Evolutionary conservation across 2,329 filamentous ascomycete species (phyloP).

Genomic region (Exserohilum rostratum): DNA sequence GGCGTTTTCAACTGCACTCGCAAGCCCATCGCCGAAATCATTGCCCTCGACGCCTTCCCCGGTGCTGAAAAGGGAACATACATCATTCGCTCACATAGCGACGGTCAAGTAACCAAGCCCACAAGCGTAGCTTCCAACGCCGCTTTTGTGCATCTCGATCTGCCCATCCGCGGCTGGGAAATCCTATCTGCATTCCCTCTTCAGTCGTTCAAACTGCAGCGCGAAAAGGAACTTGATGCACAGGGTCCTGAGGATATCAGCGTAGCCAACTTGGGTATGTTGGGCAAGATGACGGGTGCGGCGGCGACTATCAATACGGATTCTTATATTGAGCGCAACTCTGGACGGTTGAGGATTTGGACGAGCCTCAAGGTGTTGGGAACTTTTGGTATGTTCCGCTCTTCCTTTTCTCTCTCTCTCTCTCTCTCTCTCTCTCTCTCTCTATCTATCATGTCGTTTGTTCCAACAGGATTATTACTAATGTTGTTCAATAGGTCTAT

Average conservation of each 20-base stretch:
- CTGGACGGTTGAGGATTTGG: conserved; percentile 68
- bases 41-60: conserved; percentile 74
- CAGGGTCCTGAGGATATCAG: conserved; percentile 49
- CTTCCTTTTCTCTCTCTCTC: neutral
- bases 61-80: conserved; percentile 69
- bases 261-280: conserved; percentile 75
- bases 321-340: conserved; percentile 61
- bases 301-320: conserved; percentile 74
- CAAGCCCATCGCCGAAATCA: conserved; percentile 67
- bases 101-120: conserved; percentile 65
- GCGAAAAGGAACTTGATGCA: conserved; percentile 45
- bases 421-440: neutral
- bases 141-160: conserved; percentile 64
- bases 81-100: conserved; percentile 74
- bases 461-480: neutral
- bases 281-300: conserved; percentile 88
- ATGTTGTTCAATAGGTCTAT: conserved; percentile 63
- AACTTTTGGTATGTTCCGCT: conserved; percentile 62
- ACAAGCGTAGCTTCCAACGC: conserved; percentile 55
- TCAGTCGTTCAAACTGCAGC: conserved; percentile 57
- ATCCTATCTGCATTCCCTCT: conserved; percentile 78
- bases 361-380: conserved; percentile 82
- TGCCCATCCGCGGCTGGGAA: conserved; percentile 75
- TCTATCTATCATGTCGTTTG: neutral
- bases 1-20: conserved; percentile 83